Conservation (phyloP, 805 yeast genomes). For the Kodamaea neixiangensis region DNA sequence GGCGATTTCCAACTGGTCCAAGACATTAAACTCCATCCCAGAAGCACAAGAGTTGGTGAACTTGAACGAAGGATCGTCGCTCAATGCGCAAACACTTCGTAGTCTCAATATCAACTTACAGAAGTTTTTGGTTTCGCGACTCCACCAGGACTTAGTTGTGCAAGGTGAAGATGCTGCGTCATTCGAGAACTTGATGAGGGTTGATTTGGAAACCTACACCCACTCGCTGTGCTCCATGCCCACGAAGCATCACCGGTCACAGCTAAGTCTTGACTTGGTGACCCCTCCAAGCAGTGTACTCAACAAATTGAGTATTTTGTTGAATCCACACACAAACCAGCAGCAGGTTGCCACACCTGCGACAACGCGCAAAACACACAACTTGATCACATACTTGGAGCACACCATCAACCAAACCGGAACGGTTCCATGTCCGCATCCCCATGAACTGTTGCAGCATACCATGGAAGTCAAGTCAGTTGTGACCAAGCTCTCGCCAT, state of each 20-base stretch:
- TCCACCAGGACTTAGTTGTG: conserved; percentile 50
- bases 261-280: conserved; percentile 46
- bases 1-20: conserved; percentile 75
- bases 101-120: conserved; percentile 54
- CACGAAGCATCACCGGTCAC: conserved; percentile 31
- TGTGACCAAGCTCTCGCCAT: conserved; percentile 61
- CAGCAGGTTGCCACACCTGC: conserved; percentile 17
- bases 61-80: conserved; percentile 46
- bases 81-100: conserved; percentile 47
- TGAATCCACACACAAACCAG: conserved; percentile 15
- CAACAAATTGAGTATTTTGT: conserved; percentile 22
- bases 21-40: conserved; percentile 31
- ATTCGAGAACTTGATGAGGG: conserved; percentile 40
- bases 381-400: conserved; percentile 55
- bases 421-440: conserved; percentile 45
- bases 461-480: conserved; percentile 53
- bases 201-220: conserved; percentile 44
- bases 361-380: conserved; percentile 17
- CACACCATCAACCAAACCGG: conserved; percentile 55
- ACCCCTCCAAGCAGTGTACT: conserved; percentile 35
- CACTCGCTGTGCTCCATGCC: conserved; percentile 33
- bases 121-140: conserved; percentile 54
- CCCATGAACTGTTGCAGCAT: conserved; percentile 42
- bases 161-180: conserved; percentile 19
- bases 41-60: conserved; percentile 60